Conservation (phyloP, 768 basidiomycete genomes). For the Hygrocybe punicea region DNA sequence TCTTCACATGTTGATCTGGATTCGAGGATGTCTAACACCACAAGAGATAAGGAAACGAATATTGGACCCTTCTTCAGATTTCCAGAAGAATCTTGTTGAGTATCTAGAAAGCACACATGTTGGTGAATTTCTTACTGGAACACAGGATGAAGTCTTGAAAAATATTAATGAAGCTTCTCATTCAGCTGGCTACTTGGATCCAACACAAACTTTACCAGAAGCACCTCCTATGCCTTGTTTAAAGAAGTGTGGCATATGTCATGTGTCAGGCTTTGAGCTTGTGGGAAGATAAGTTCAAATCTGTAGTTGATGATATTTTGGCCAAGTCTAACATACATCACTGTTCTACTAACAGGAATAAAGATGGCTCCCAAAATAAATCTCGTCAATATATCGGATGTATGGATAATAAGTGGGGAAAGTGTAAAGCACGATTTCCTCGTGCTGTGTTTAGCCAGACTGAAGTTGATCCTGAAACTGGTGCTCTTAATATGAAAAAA, state of each 20-base stretch:
- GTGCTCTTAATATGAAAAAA: conserved; percentile 30
- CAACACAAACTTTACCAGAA: conserved; percentile 20
- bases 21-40: conserved; percentile 26
- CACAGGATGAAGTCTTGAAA: conserved; percentile 20
- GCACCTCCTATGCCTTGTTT: conserved; percentile 18
- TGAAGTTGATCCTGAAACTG: conserved; percentile 26
- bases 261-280: not conserved
- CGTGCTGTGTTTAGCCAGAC: conserved; percentile 17
- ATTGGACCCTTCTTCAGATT: conserved; percentile 17
- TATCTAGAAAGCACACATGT: conserved; percentile 24
- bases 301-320: conserved; percentile 27
- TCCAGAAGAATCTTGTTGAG: conserved; percentile 15
- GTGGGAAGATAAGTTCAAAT: conserved; percentile 21
- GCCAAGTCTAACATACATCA: conserved; percentile 29
- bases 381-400: conserved; percentile 18
- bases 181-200: conserved; percentile 13
- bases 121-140: conserved; percentile 32
- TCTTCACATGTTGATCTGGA: conserved; percentile 39
- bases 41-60: conserved; percentile 33
- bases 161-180: conserved; percentile 4
- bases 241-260: conserved; percentile 6
- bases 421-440: conserved; percentile 37
- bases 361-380: conserved; percentile 15
- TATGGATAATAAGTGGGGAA: conserved; percentile 23
- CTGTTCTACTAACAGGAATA: conserved; percentile 16